Evolutionary conservation across 805 yeast species (phyloP), one percentile per base, ranked within the genome.

Genomic region (Ogataea thermomethanolica): DNA sequence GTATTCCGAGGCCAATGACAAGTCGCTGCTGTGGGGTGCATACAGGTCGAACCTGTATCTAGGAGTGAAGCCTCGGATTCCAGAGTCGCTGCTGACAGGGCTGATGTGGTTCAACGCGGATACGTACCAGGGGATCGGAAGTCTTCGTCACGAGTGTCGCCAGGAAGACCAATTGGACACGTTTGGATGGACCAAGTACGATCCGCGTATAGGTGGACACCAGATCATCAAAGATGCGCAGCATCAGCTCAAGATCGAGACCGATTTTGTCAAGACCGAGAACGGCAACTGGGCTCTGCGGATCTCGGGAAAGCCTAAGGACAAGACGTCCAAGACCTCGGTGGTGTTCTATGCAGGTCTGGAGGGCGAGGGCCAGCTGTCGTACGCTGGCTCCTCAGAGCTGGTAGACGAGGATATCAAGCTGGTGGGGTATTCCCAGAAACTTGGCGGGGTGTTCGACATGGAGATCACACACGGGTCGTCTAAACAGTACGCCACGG

Each of bases 121-220:
- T 45, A 63, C 67, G 22, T 69, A 74, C 44, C 61, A 65, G 5
- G 83, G 83, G 1, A 52, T 86, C 9, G 63, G 69, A 5, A 64
- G 69, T 15, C 61, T 83, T 17, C 77, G 96, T 51, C 96, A 89
- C 60, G 71, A 74, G 39, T 85, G 89, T 54, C 87, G 82, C 37
- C 89, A 81, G 50, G 67, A 67, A 26, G 91, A 89, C 53, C 74
- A 79, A 35, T 70, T 89, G 65, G 71, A 70, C 17, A 79, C 76
- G 39, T 91, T 85, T 50, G 87, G 90, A 20, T 93, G 97, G 96
- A 70, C 76, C n/a, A 66, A 70, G 26, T 93, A 84, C 59, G 98
- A 93, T 57, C 89, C 96, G 5, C 72, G 98, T 48, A 35, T 63
- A 10, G 99, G 99, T 17, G 99, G 99, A 0, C 68, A 74, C 45